Evolutionary conservation across 805 yeast species (phyloP).

Genomic region (Phaffomyces antillensis): DNA sequence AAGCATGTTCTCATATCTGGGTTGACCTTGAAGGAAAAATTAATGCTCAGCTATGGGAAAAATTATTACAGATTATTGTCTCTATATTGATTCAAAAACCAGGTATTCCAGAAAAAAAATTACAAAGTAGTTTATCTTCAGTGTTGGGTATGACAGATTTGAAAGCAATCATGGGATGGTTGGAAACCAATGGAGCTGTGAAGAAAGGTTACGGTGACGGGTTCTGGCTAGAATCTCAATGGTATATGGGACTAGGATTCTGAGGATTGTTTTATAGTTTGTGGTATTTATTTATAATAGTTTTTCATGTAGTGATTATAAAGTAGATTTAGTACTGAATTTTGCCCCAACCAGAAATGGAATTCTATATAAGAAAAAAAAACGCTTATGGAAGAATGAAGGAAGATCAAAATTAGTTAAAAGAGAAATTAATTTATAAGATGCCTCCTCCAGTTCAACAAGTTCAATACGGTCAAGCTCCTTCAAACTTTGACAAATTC

Average conservation of each 20-base stretch:
- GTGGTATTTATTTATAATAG: background rate
- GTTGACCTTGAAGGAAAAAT: conserved; percentile 57
- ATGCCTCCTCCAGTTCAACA: conserved; percentile 57
- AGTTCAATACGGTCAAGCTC: conserved; percentile 52
- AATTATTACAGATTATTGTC: conserved; percentile 40
- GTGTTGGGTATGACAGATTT: conserved; percentile 27
- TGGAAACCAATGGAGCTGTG: conserved; percentile 34
- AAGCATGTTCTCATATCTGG: conserved; percentile 68
- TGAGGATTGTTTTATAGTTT: background rate
- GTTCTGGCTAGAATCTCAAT: conserved; percentile 35
- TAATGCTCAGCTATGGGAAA: conserved; percentile 53
- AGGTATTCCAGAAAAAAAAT: conserved; percentile 33
- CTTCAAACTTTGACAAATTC: conserved; percentile 90
- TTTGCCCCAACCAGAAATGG: background rate
- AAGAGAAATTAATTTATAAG: background rate
- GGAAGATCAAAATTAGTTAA: too few species aligned
- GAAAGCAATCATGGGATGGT: conserved; percentile 35
- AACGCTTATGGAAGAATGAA: conserved; percentile 10
- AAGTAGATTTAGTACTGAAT: background rate
- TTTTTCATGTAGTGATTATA: too few species aligned
- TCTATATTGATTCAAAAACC: conserved; percentile 45
- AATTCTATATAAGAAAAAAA: background rate
- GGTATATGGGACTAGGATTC: conserved; percentile 38
- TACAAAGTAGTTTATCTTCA: conserved; percentile 18
- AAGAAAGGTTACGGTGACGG: conserved; percentile 30